Conservation (phyloP, 345 rosid genomes). For the Hibiscus tridactylites region DNA sequence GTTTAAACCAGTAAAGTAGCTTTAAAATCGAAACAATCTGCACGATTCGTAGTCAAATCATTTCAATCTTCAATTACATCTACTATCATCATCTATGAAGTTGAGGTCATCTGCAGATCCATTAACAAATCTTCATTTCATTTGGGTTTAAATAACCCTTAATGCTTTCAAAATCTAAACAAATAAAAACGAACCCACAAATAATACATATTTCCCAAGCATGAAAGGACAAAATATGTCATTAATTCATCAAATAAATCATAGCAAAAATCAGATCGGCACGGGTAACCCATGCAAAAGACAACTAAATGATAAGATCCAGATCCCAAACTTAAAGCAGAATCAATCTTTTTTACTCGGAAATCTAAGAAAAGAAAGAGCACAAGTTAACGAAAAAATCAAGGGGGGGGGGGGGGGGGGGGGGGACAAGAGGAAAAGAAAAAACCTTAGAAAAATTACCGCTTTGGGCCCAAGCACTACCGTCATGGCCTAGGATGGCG, state of each 20-base stretch:
- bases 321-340: slow-evolving; percentile 1
- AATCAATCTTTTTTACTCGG: not conserved
- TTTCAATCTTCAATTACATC: not conserved
- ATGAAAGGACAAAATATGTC: no score
- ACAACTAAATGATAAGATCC: slow-evolving; percentile 7
- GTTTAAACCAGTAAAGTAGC: not conserved
- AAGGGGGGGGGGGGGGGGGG: not conserved
- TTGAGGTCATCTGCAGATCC: not conserved
- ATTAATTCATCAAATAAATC: not conserved
- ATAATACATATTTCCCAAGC: no score
- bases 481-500: slow-evolving; percentile 19
- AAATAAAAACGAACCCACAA: no score
- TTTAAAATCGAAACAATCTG: not conserved
- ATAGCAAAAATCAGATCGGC: slow-evolving; percentile 6
- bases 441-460: not conserved
- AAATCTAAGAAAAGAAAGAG: not conserved
- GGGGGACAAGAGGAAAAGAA: not conserved
- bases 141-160: not conserved
- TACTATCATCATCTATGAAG: not conserved
- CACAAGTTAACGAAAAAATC: not conserved
- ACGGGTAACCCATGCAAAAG: not conserved
- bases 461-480: slow-evolving; percentile 21
- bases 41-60: not conserved
- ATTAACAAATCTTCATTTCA: not conserved
- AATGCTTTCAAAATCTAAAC: not conserved